Base-by-base conservation (phyloP, 495 filamentous ascomycete genomes). In the Tuber umbilicatum region DNA sequence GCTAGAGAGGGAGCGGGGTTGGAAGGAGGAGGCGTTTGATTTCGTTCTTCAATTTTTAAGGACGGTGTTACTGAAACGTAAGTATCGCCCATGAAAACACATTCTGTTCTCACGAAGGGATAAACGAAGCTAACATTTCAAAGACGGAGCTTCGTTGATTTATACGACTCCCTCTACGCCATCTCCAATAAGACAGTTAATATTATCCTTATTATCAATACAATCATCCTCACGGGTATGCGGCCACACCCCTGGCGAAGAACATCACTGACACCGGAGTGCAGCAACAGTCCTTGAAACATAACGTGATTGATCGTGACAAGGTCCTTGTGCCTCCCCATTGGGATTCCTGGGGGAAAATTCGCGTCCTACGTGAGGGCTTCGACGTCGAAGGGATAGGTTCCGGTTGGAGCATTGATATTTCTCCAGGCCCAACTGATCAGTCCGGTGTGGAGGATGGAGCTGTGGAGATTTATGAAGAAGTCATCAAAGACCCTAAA, bases 281-380 rank as follows among this genome's bases (percentile, higher is more conserved):
- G 19, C 92, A 93, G 83, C 89, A 91, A 81, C 90, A 93, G 76
- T 89, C 90, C 60, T 85, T 97, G 39, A 97, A 94, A 84, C 92
- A 95, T 83, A 97, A 98, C 81, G 92, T 97, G 72, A 96, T 97
- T 76, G 96, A 98, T 83, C 87, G 96, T 42, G 96, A 98, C 83
- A 97, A 94, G 85, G 91, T 98, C 43, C 86, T 97, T 0, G 90
- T 99, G 2, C 96, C 95, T 5, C 91, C 93, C 17, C 97, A 97
- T 82, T 98, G 96, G 96, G 95, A 99, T 83, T 97, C 94, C 0
- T 97, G 94, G 93, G 94, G 93, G 40, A 99, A 98, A 84, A 97
- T 99, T 74, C 88, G 94, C 35, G 92, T 97, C 60, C 86, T 98
- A 27, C 87, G 92, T n/a, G 96, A 97, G 85, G 92, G 91, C 21